Evolutionary conservation across 2,329 filamentous ascomycete species (phyloP).

Genomic region (Aspergillus pseudoviridinutans): DNA sequence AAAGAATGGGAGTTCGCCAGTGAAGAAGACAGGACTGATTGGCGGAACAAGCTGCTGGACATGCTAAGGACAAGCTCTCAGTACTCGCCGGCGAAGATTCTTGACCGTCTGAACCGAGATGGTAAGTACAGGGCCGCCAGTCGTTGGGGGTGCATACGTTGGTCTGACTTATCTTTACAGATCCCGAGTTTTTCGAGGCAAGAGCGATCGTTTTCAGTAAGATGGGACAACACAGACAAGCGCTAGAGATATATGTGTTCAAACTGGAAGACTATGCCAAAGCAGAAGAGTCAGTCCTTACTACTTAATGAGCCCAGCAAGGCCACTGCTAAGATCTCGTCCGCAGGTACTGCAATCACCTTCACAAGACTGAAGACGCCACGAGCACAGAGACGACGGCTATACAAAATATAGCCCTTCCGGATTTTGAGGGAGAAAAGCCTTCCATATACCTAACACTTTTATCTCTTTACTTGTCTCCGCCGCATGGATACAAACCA

Average conservation of each 20-base stretch:
- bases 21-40: slow-evolving; percentile 51
- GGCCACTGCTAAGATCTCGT: slow-evolving; percentile 9
- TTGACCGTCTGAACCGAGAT: slow-evolving; percentile 73
- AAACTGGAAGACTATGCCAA: slow-evolving; percentile 82
- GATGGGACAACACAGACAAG: slow-evolving; percentile 93
- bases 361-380: slow-evolving; percentile 61
- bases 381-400: slow-evolving; percentile 31
- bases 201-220: slow-evolving; percentile 88
- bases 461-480: slow-evolving; percentile 81
- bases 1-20: slow-evolving; percentile 34
- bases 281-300: slow-evolving; percentile 74
- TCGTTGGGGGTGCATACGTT: not conserved
- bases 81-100: slow-evolving; percentile 76
- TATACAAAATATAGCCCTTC: slow-evolving; percentile 36
- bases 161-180: slow-evolving; percentile 42
- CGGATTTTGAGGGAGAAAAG: slow-evolving; percentile 53
- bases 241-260: slow-evolving; percentile 96
- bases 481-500: slow-evolving; percentile 66
- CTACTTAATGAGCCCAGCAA: not conserved
- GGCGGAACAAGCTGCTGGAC: slow-evolving; percentile 63
- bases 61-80: slow-evolving; percentile 74
- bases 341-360: slow-evolving; percentile 77
- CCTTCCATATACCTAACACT: slow-evolving; percentile 89
- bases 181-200: slow-evolving; percentile 81
- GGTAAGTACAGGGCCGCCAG: slow-evolving; percentile 52